Conservation (phyloP, 176 grass and related monocot genomes). For the Oryza rufipogon region DNA sequence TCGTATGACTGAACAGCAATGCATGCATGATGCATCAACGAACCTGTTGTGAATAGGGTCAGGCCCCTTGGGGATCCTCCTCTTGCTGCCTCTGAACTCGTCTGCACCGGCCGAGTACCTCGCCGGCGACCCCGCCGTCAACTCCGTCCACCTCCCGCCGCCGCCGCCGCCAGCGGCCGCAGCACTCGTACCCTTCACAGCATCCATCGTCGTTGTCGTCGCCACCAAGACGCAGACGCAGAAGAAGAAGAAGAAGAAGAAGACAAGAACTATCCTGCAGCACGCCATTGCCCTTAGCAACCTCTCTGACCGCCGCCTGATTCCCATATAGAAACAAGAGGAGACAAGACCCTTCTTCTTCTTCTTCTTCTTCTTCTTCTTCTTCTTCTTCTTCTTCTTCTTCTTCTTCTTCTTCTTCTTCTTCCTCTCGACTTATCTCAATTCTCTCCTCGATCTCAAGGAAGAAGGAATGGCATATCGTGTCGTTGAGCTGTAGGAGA, state of each 20-base stretch:
- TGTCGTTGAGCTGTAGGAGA: background rate
- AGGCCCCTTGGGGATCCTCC: constrained; percentile 70
- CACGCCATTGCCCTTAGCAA: constrained; percentile 44
- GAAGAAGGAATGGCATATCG: background rate
- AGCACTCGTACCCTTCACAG: background rate
- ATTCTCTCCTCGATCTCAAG: no score
- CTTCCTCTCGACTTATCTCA: background rate
- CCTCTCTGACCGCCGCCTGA: constrained; percentile 17
- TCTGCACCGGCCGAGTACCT: background rate
- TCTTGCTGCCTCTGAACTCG: constrained; percentile 60
- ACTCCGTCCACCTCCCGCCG: background rate
- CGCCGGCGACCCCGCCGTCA: background rate
- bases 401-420: background rate
- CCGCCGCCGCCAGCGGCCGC: background rate
- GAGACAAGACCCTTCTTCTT: background rate
- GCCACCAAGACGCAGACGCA: constrained; percentile 43
- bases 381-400: background rate
- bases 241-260: constrained; percentile 14
- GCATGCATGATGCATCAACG: background rate
- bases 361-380: background rate
- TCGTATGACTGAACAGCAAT: background rate
- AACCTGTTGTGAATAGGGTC: constrained; percentile 93
- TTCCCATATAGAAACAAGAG: constrained; percentile 42
- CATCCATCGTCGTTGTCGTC: background rate
- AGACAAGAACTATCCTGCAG: constrained; percentile 16